phyloP scores from a whole-genome alignment of 345 rosid genomes.

The Populus euphratica region DNA sequence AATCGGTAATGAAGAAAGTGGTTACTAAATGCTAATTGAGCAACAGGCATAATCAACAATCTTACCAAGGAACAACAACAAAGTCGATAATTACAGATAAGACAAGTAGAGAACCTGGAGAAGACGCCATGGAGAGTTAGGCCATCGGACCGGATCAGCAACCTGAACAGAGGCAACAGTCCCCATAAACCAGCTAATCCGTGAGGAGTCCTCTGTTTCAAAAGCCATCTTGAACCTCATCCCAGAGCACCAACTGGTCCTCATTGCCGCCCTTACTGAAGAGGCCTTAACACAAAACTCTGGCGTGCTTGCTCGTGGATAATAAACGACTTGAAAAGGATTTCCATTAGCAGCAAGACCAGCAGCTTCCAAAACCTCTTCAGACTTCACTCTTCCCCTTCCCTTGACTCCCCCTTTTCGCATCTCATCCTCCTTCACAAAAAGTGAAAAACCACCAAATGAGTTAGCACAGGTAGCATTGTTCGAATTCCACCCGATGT shows the following conservation, averaged over 20 bases:
- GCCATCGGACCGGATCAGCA: conserved; percentile 76
- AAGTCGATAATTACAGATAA: background rate
- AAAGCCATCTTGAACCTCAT: conserved; percentile 34
- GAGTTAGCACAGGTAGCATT: background rate
- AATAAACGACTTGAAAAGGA: conserved; percentile 26
- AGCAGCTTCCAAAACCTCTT: conserved; percentile 24
- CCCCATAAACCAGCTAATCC: conserved; percentile 32
- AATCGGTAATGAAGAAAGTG: background rate
- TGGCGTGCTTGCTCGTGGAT: conserved; percentile 25
- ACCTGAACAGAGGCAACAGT: conserved; percentile 38
- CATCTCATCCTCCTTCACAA: conserved; percentile 22
- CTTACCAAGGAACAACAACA: background rate
- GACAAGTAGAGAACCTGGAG: conserved; percentile 51
- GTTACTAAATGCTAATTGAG: background rate
- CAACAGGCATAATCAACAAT: background rate
- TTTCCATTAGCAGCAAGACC: conserved; percentile 21
- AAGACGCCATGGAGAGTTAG: conserved; percentile 91
- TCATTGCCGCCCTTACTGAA: conserved; percentile 19
- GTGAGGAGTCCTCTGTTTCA: conserved; percentile 30
- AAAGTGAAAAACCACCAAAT: conserved; percentile 13
- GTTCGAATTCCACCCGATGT: conserved; percentile 14
- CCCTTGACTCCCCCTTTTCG: conserved; percentile 12
- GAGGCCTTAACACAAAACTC: conserved; percentile 28
- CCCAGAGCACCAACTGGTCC: conserved; percentile 29
- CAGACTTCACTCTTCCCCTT: conserved; percentile 19